A percentile compares a stretch with the other conserved stretches of the same genome.
phyloP scores from a whole-genome alignment of 2,329 filamentous ascomycete genomes.

The Trichoderma simmonsii region DNA sequence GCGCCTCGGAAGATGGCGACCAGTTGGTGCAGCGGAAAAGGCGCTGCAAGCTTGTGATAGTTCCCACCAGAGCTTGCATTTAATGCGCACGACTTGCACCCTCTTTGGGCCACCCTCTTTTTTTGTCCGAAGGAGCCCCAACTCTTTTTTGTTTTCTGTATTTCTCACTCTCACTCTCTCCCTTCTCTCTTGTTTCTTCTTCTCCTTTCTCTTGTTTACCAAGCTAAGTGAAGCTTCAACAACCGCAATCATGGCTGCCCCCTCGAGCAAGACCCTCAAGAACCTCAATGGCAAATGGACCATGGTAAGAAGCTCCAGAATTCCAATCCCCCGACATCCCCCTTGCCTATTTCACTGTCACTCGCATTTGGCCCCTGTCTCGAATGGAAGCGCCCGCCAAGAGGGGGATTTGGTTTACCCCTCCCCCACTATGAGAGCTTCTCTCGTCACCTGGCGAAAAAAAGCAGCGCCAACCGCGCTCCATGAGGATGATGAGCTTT shows the following conservation, averaged over 20 bases:
- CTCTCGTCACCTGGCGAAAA: background rate
- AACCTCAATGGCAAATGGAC: slow-evolving; percentile 68
- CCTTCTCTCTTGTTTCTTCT: background rate
- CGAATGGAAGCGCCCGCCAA: background rate
- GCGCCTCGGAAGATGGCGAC: slow-evolving; percentile 9
- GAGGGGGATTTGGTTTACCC: background rate
- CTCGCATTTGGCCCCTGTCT: background rate
- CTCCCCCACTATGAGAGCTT: slow-evolving; percentile 7
- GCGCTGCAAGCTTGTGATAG: slow-evolving; percentile 14
- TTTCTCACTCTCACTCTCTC: background rate
- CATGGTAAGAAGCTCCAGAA: slow-evolving; percentile 53
- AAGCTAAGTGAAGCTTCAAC: background rate
- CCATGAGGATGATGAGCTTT: background rate
- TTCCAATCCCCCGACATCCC: background rate
- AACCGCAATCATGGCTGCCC: slow-evolving; percentile 64
- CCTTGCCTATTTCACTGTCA: background rate
- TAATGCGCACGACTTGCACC: slow-evolving; percentile 5
- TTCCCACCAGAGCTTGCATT: slow-evolving; percentile 6
- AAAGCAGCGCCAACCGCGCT: slow-evolving; percentile 13
- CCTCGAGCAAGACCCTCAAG: slow-evolving; percentile 60
- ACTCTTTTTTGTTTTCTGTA: background rate
- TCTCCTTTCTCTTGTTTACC: background rate
- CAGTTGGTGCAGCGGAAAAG: background rate
- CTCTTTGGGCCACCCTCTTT: background rate
- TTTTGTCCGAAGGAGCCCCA: background rate